Conservation (phyloP, 2,329 filamentous ascomycete genomes). For the Colletotrichum tropicale region DNA sequence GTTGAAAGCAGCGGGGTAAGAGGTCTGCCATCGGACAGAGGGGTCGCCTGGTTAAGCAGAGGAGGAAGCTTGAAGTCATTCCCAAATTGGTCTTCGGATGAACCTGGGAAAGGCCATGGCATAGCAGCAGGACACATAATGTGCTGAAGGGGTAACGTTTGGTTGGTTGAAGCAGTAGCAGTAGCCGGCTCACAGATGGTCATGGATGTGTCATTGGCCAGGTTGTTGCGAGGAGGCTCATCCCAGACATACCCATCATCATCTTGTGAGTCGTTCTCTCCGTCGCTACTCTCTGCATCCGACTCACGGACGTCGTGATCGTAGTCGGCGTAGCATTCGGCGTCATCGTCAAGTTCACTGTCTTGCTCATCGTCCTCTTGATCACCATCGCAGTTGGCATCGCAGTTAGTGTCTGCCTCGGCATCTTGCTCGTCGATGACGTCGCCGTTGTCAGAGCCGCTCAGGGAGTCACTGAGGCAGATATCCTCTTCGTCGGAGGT, state of each 20-base stretch:
- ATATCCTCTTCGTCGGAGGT: constrained; percentile 7
- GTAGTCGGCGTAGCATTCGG: neutral
- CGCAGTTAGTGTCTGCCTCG: constrained; percentile 10
- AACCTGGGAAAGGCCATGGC: neutral
- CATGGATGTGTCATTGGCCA: neutral
- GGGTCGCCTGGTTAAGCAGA: neutral
- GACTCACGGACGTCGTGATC: neutral
- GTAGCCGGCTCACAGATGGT: neutral
- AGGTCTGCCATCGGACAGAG: neutral
- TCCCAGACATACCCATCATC: neutral
- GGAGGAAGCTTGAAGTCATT: neutral
- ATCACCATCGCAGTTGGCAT: neutral
- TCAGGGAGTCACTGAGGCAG: neutral
- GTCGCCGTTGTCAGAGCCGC: constrained; percentile 33
- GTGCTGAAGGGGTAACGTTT: neutral
- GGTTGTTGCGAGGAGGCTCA: neutral
- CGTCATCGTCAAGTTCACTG: neutral
- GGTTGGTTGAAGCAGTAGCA: neutral
- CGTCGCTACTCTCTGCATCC: neutral
- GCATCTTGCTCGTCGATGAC: constrained; percentile 29
- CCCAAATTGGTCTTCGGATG: neutral
- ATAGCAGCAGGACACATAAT: neutral
- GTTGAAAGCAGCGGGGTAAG: neutral
- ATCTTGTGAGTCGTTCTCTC: neutral
- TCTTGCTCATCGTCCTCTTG: neutral